These are phyloP conservation scores for Myxozyma neotropica DNA, from an alignment of 805 yeast genomes.

Conservation along the genomic window DNA sequence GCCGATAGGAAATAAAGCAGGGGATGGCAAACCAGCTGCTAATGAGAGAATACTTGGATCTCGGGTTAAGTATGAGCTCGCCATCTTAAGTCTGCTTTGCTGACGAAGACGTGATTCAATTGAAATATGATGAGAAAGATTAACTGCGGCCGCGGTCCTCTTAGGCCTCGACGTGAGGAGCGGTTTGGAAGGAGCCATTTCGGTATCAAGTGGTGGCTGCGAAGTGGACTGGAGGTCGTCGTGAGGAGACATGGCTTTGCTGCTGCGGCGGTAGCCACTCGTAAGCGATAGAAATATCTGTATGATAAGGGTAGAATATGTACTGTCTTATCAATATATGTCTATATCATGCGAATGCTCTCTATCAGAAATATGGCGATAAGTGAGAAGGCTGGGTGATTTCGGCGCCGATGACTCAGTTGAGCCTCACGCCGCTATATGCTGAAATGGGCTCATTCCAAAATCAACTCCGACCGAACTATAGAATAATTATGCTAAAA, in stretches of 20 bases:
- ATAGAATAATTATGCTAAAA: no score
- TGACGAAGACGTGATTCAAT: constrained; percentile 69
- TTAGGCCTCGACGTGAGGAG: neutral
- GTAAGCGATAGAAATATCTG: no score
- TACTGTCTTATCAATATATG: no score
- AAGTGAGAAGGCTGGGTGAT: no score
- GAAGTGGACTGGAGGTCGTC: neutral
- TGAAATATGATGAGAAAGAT: constrained; percentile 73
- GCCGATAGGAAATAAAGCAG: constrained; percentile 91
- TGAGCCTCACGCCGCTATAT: no score
- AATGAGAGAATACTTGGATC: constrained; percentile 79
- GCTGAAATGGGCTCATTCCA: no score
- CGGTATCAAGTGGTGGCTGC: neutral
- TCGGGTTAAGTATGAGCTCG: constrained; percentile 66
- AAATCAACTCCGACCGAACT: no score
- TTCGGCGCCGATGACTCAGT: no score
- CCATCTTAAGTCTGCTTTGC: constrained; percentile 80
- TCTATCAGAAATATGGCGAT: no score
- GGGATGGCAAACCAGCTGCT: constrained; percentile 93
- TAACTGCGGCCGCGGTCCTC: constrained; percentile 40
- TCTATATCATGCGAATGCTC: no score
- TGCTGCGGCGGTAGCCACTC: no score
- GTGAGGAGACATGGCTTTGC: constrained; percentile 28
- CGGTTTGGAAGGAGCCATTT: neutral
- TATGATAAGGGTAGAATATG: no score